Evolutionary conservation across 2,329 filamentous ascomycete genomes (phyloP).

Genomic region (Trichoderma sp.): DNA sequence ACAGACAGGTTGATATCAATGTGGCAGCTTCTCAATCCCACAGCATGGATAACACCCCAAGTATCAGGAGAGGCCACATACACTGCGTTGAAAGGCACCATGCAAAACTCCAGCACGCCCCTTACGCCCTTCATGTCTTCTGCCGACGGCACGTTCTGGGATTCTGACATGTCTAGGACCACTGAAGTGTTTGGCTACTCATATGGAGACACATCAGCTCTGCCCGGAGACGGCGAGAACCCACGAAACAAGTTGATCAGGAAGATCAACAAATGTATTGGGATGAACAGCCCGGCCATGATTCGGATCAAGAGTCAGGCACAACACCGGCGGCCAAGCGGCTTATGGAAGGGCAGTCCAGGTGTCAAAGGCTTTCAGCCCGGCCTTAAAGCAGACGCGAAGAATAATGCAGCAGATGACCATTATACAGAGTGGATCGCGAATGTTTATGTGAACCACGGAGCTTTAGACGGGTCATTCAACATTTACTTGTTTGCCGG

Average conservation of each 20-base stretch:
- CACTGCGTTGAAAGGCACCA: conserved; percentile 53
- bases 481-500: conserved; percentile 67
- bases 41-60: conserved; percentile 62
- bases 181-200: conserved; percentile 68
- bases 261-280: conserved; percentile 53
- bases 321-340: not conserved
- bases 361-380: conserved; percentile 19
- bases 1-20: conserved; percentile 73
- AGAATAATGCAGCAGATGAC: conserved; percentile 36
- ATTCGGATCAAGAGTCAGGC: conserved; percentile 15
- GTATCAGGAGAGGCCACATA: conserved; percentile 58
- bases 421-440: conserved; percentile 64
- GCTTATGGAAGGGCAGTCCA: not conserved
- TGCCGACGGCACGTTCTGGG: conserved; percentile 63
- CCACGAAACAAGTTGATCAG: conserved; percentile 36
- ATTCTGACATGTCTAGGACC: conserved; percentile 59
- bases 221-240: conserved; percentile 27
- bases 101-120: conserved; percentile 54
- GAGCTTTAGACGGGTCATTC: conserved; percentile 60
- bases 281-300: conserved; percentile 32
- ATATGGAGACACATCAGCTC: conserved; percentile 60
- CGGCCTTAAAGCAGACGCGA: conserved; percentile 28
- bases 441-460: conserved; percentile 62
- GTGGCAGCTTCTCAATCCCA: conserved; percentile 72
- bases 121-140: conserved; percentile 66